Evolutionary conservation across 2,329 filamentous ascomycete genomes (phyloP).

Genomic region (Apiospora koreana): DNA sequence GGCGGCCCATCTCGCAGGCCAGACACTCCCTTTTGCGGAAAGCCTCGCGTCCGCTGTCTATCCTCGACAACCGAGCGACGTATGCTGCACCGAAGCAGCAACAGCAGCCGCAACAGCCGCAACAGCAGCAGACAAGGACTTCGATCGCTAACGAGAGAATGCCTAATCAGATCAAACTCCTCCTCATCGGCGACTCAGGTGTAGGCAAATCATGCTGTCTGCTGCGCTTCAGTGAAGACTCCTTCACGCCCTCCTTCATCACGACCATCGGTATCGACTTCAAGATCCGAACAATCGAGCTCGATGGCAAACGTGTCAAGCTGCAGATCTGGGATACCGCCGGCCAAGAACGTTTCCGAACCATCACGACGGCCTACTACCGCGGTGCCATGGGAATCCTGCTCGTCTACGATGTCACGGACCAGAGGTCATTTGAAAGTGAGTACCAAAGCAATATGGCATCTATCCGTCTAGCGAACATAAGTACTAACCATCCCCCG

Average conservation of each 20-base stretch:
- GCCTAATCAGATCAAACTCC: constrained; percentile 78
- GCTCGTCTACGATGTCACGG: constrained; percentile 97
- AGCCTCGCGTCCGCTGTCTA: background rate
- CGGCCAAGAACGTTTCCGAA: constrained; percentile 96
- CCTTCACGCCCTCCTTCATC: constrained; percentile 96
- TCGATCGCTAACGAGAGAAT: constrained; percentile 18
- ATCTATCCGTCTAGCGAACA: constrained; percentile 14
- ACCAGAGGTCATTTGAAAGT: constrained; percentile 96
- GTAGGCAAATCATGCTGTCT: constrained; percentile 98
- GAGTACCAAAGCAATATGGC: constrained; percentile 26
- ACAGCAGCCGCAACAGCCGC: background rate
- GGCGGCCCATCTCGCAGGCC: background rate
- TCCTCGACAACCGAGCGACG: background rate
- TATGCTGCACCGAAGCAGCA: constrained; percentile 10
- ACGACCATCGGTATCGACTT: constrained; percentile 99
- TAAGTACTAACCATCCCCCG: constrained; percentile 17
- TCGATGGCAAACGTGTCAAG: constrained; percentile 98
- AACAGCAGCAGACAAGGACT: background rate
- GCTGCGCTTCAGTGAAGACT: constrained; percentile 95
- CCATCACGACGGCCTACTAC: constrained; percentile 98
- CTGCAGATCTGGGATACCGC: constrained; percentile 99
- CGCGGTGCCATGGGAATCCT: constrained; percentile 97
- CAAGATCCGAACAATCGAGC: constrained; percentile 98
- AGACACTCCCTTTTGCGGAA: background rate
- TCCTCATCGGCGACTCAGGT: constrained; percentile 94